Evolutionary conservation across 164 flowering plant species (phyloP), one percentile per base, ranked within the genome.

Genomic region (Platanus orientalis): DNA sequence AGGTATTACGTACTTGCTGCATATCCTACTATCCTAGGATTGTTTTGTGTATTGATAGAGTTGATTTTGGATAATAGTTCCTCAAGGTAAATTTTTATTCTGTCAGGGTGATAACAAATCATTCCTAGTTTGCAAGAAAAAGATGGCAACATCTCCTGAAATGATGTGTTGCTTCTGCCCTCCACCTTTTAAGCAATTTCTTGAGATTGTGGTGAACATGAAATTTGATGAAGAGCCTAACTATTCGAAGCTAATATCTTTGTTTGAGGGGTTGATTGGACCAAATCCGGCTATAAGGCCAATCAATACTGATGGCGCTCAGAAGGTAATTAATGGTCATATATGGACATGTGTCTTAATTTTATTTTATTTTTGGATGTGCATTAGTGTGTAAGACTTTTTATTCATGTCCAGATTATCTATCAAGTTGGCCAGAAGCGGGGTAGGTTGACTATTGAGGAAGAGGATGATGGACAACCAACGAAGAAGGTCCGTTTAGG

Each of bases 201-300:
- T 84, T 55, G 89, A 84, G 70, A 44, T 63, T 58, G 85, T 84
- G 63, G 82, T 80, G 67, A 80, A 80, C 64, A 77, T 84, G 89
- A 84, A 82, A 67, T 84, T 84, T 71, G 89, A 84, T 56, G 89
- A 84, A 70, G 89, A 79, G 61, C 89, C 89, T 26, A 79, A 84
- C 58, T 84, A 84, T 66, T 69, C 82, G 23, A 80, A 80, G 66
- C 53, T 82, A 30, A 71, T 82, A 52, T 82, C 84, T 52, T 56
- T 84, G 57, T 84, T 84, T 69, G 86, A 82, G 32, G 76, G 81
- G 44, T 62, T 82, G 55, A 64, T 84, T 42, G 84, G 84, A 49
- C 68, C 84, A 57, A 82, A 82, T 73, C 86, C 89, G 3, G 79
- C 86, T 28, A 44, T 80, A 42, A 70, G 89, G 70, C 89, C 89